A percentile compares a stretch with the other conserved stretches of the same genome.
phyloP scores from a whole-genome alignment of 2,329 filamentous ascomycete genomes.

The Fusarium goolgardi region DNA sequence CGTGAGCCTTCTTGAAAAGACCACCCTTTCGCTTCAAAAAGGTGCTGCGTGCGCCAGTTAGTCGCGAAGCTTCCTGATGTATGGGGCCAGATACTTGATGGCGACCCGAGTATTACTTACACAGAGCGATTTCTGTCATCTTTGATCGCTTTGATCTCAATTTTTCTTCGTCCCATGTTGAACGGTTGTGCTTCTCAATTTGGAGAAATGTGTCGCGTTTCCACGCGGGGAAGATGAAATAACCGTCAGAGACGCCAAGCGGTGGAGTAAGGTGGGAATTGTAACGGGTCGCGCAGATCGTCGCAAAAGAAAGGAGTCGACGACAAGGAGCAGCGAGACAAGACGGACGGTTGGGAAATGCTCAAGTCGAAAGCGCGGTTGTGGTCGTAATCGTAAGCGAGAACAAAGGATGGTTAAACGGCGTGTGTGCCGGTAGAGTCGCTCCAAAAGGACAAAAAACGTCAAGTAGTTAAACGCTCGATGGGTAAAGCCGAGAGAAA shows the following conservation, averaged over 20 bases:
- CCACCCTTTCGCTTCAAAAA: constrained; percentile 99
- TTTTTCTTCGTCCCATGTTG: constrained; percentile 95
- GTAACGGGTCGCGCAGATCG: constrained; percentile 23
- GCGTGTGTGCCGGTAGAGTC: constrained; percentile 18
- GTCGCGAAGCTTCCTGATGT: constrained; percentile 17
- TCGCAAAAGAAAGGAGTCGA: constrained; percentile 16
- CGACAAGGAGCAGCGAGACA: background rate
- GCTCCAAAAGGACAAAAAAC: constrained; percentile 13
- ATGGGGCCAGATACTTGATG: background rate
- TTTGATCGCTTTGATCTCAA: constrained; percentile 99
- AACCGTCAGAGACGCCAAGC: constrained; percentile 11
- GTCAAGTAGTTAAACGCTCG: constrained; percentile 13
- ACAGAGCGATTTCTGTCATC: constrained; percentile 97
- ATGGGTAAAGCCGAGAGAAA: constrained; percentile 23
- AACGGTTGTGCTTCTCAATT: constrained; percentile 28
- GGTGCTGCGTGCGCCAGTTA: constrained; percentile 69
- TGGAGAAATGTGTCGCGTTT: constrained; percentile 40
- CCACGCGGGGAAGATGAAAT: constrained; percentile 38
- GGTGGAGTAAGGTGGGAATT: constrained; percentile 19
- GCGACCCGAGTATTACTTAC: constrained; percentile 67
- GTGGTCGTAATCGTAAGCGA: constrained; percentile 32
- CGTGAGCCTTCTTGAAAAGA: constrained; percentile 99
- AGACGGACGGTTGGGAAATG: constrained; percentile 23
- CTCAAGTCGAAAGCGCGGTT: constrained; percentile 20
- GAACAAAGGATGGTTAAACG: constrained; percentile 36